Base-by-base conservation (phyloP, 768 basidiomycete species). In the Lactarius quietus region DNA sequence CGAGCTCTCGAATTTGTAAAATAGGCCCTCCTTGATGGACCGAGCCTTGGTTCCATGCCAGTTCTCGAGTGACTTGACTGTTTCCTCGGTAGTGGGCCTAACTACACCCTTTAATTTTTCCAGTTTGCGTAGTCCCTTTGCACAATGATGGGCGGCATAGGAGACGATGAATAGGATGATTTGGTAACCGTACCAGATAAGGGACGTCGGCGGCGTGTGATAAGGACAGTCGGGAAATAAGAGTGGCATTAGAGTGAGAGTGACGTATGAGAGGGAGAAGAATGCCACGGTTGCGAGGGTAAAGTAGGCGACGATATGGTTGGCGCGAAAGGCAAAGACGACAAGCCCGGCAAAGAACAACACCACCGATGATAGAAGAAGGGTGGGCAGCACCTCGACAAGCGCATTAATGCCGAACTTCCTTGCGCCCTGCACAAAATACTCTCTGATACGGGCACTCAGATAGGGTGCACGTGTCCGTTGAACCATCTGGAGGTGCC, bases 401-500 rank as follows among this genome's bases (percentile, higher is more conserved):
- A 83, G 69, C 2, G 74, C 70, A 10, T 74, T 69, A 72, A 83
- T 76, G 8, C 72, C 70, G 64, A 80, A 83, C 48, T 68, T 71
- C 20, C 75, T 72, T 31, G 82, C 68, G 28, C 79, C 79, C 33
- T 75, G 72, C 62, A 76, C 80, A 12, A 80, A 75, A 33, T 29
- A 62, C 38, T 52, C 61, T 28, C 51, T 52, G 28, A 62, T 53
- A 14, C 33, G 59, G 7, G 59, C 59, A 18, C 48, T 45, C 2
- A 35, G 35, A 17, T 38, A n/a, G 26, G 35, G 59, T 0, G 33
- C 14, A 17, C 52, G 48, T 15, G 28, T 52, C n/a, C 35, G 20
- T 38, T 55, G 26, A 2, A 20, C 8, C 3, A 45, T 26, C 38
- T 62, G 53, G 6, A 23, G 35, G 31, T 62, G 55, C 17, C n/a